phyloP scores from a whole-genome alignment of 106 monocot genomes.

The Dioscorea alata region DNA sequence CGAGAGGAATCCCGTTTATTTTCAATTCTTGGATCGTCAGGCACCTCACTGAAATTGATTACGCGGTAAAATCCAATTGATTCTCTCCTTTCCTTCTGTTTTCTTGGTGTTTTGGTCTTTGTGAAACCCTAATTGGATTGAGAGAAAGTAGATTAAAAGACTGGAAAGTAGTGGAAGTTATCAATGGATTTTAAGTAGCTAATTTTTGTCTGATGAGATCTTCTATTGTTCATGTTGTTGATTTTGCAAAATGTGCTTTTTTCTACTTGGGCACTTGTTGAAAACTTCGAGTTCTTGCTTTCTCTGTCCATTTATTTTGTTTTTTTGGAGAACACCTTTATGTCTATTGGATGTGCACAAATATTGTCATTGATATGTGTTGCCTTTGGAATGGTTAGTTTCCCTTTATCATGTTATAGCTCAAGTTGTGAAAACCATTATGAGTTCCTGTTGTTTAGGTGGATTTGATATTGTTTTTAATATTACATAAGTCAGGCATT shows the following conservation, averaged over 20 bases:
- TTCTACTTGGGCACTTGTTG: too few relatives aligned
- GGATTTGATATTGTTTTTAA: not conserved
- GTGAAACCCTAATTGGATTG: not conserved
- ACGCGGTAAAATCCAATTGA: slow-evolving; percentile 42
- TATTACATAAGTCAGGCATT: not conserved
- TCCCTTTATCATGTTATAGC: not conserved
- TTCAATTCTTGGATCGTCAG: slow-evolving; percentile 85
- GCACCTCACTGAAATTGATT: slow-evolving; percentile 61
- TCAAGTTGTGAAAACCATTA: not conserved
- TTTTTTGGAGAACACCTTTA: too few relatives aligned
- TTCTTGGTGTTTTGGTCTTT: not conserved
- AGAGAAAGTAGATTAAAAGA: not conserved
- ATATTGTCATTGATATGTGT: too few relatives aligned
- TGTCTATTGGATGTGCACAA: too few relatives aligned
- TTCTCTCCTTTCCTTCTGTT: not conserved
- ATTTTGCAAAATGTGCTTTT: too few relatives aligned
- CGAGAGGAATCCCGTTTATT: slow-evolving; percentile 75
- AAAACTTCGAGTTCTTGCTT: too few relatives aligned
- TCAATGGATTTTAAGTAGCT: too few relatives aligned
- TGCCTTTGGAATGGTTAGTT: not conserved
- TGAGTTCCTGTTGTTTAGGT: not conserved
- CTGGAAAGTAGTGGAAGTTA: too few relatives aligned
- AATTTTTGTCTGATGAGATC: not conserved
- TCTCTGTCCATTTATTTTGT: too few relatives aligned
- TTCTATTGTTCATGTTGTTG: too few relatives aligned